These are phyloP conservation scores for Colletotrichum higginsianum DNA, from an alignment of 2,329 filamentous ascomycete species.

Conservation along the genomic window DNA sequence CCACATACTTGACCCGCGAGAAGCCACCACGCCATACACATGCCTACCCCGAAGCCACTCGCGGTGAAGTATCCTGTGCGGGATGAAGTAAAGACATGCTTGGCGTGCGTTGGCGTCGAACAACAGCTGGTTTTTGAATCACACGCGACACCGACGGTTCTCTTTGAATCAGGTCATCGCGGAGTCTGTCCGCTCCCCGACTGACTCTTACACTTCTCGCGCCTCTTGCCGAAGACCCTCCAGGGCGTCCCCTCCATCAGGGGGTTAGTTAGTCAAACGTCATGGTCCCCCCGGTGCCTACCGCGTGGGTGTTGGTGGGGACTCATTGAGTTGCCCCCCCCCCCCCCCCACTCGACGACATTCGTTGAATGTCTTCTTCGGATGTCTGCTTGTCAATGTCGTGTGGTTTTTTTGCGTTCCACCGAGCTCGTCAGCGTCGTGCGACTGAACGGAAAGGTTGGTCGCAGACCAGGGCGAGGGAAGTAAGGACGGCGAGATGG, in stretches of 20 bases:
- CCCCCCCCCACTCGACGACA: constrained; percentile 6
- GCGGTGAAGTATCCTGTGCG: neutral
- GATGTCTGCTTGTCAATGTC: neutral
- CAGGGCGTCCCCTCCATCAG: constrained; percentile 29
- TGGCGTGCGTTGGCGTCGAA: constrained; percentile 26
- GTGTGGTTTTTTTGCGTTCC: neutral
- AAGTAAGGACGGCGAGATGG: constrained; percentile 5
- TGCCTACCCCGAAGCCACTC: constrained; percentile 11
- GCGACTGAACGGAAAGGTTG: neutral
- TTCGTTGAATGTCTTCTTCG: neutral
- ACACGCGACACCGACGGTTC: constrained; percentile 39
- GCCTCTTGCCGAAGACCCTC: constrained; percentile 6
- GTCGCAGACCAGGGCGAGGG: neutral
- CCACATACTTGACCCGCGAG: constrained; percentile 9
- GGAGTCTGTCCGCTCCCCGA: neutral
- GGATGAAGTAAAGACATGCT: neutral
- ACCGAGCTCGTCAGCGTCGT: neutral
- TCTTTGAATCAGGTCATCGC: constrained; percentile 6
- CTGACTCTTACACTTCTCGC: constrained; percentile 8
- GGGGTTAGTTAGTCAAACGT: constrained; percentile 22
- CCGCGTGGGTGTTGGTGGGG: constrained; percentile 34
- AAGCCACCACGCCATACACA: constrained; percentile 29
- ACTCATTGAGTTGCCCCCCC: neutral
- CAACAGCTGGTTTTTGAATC: neutral
- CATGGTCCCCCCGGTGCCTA: constrained; percentile 24